Base-by-base conservation (phyloP, 257 asterid species). In the Schizonepeta tenuifolia region DNA sequence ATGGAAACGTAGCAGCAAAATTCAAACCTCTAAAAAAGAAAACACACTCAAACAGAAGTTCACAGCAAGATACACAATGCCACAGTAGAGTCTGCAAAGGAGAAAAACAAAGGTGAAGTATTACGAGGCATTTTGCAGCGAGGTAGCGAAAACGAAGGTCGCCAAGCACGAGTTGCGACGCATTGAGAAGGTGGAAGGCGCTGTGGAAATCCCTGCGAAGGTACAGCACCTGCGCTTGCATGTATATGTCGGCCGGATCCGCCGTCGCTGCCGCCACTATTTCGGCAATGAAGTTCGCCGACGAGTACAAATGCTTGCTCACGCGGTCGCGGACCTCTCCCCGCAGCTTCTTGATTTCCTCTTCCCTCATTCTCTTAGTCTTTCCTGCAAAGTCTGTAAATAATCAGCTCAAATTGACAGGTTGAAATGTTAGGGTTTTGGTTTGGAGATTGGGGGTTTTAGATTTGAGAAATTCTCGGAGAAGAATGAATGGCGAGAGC, bases 141-240 rank as follows among this genome's bases (percentile, higher is more conserved):
- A 95, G 97, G 85, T 95, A 92, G 56, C 98, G 96, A 61, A 95
- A 95, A 1, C 99, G 97, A 72, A 92, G 97, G 87, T 95, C 99
- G n/a, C 97, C 92, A 59, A 87, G 95, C 47, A 95, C 97, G 51
- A 92, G 88, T 69, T 95, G 97, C 47, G 99, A 94, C 72, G 97
- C 96, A 63, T 95, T 95, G 54, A 95, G 92, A 73, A 95, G 96
- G 79, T 95, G 99, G 78, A 89, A 95, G 33, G 99, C 97, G 21
- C 98, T 90, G 69, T 98, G 97, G 56, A 87, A 95, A 60, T 95
- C 97, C 9, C 94, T 86, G 61, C 98, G 97, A 20, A 95, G 92
- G 85, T 85, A 95, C 38, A 95, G 89, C 11, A 98, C 99, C 85
- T 95, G 99, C 11, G 99, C 98, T 83, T 95, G 99, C 98, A 95